Evolutionary conservation across 768 basidiomycete species (phyloP).

Genomic region (Phlegmacium glaucopus): DNA sequence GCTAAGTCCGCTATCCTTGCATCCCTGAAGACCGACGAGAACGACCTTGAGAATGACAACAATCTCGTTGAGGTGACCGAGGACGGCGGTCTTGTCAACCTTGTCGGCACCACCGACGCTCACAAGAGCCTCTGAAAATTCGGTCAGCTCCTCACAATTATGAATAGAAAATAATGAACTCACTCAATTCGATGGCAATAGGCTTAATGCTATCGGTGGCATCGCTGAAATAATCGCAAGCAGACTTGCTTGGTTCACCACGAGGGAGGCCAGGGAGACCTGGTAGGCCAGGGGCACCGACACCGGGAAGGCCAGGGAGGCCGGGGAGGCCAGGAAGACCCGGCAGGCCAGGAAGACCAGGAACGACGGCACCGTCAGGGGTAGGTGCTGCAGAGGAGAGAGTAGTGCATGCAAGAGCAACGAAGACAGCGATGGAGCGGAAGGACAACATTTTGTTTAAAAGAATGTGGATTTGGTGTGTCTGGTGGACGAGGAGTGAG

Average conservation of each 20-base stretch:
- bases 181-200: not conserved
- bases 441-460: slow-evolving; percentile 20
- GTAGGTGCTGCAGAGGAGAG: slow-evolving; percentile 9
- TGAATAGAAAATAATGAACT: too few species aligned
- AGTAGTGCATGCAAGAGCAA: slow-evolving; percentile 17
- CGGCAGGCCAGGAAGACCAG: not conserved
- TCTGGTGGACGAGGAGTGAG: not conserved
- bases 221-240: too few species aligned
- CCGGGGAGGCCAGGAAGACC: not conserved
- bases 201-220: not conserved
- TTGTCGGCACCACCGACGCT: too few species aligned
- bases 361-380: not conserved
- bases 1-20: too few species aligned
- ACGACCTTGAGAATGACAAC: too few species aligned
- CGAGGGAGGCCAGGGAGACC: not conserved
- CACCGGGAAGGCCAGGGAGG: not conserved
- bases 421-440: slow-evolving; percentile 17
- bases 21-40: too few species aligned
- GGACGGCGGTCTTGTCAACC: too few species aligned
- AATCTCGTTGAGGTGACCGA: too few species aligned
- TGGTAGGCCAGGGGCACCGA: not conserved
- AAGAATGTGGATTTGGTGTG: slow-evolving; percentile 10
- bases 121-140: too few species aligned
- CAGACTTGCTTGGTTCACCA: too few species aligned
- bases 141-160: too few species aligned